phyloP scores from a whole-genome alignment of 106 monocot species.

The Chionographis japonica region DNA sequence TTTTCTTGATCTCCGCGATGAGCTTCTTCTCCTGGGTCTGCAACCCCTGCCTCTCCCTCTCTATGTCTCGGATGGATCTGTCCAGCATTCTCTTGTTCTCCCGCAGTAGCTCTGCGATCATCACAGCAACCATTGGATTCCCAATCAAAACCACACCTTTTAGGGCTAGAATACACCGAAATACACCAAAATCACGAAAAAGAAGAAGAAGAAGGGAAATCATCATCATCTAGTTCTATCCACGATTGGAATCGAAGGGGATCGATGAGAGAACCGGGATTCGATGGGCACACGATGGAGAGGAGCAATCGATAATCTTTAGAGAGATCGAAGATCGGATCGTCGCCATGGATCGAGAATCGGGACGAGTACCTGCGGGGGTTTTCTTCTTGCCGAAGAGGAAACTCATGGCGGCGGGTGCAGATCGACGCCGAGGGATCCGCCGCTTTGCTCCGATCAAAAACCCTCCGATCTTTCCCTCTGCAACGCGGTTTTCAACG shows the following conservation, averaged over 20 bases:
- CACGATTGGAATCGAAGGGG: too few species aligned
- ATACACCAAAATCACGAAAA: not conserved
- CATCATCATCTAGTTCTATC: too few species aligned
- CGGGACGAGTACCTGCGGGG: constrained; percentile 31
- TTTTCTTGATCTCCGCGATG: constrained; percentile 86
- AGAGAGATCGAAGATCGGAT: not conserved
- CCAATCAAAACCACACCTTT: not conserved
- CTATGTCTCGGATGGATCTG: constrained; percentile 81
- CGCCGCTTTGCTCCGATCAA: too few species aligned
- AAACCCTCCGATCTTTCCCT: too few species aligned
- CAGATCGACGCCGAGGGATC: too few species aligned
- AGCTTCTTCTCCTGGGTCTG: constrained; percentile 94
- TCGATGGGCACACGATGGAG: too few species aligned
- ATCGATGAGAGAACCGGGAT: too few species aligned
- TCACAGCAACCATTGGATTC: not conserved
- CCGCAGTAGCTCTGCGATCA: constrained; percentile 67
- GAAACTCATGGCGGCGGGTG: constrained; percentile 36
- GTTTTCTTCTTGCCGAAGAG: constrained; percentile 57
- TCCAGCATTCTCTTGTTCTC: constrained; percentile 98
- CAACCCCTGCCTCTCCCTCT: constrained; percentile 88
- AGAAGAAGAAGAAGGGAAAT: too few species aligned
- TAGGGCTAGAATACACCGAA: too few species aligned
- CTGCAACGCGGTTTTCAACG: too few species aligned
- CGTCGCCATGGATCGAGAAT: not conserved
- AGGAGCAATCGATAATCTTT: too few species aligned